Conservation (phyloP, 306 rosid genomes). For the Cucurbita moschata region DNA sequence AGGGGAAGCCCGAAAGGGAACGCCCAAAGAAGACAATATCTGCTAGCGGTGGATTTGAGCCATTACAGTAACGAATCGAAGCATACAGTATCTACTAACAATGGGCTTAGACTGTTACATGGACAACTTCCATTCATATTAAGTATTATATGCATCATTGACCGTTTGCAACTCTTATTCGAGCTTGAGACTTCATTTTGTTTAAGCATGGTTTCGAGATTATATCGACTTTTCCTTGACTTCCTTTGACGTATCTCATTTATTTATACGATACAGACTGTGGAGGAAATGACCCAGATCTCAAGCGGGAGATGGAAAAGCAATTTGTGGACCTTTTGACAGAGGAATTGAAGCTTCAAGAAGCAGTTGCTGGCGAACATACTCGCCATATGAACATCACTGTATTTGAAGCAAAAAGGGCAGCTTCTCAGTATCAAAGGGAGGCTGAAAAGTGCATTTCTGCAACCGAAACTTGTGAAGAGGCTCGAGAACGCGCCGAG, state of each 20-base stretch:
- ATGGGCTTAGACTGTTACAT: not conserved
- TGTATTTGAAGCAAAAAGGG: conserved; percentile 68
- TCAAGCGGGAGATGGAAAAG: conserved; percentile 93
- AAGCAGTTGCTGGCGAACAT: conserved; percentile 59
- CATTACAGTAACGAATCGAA: too few relatives aligned
- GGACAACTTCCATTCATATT: not conserved
- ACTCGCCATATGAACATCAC: conserved; percentile 72
- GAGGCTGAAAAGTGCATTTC: conserved; percentile 91
- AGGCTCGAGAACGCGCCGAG: conserved; percentile 66
- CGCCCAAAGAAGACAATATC: too few relatives aligned
- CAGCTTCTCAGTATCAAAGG: conserved; percentile 83
- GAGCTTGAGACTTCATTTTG: not conserved
- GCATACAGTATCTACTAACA: too few relatives aligned
- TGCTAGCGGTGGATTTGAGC: too few relatives aligned
- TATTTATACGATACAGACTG: conserved; percentile 45
- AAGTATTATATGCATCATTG: not conserved
- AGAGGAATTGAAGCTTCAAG: conserved; percentile 84
- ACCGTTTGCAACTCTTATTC: not conserved
- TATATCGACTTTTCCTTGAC: not conserved
- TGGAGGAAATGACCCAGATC: conserved; percentile 75
- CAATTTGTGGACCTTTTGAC: conserved; percentile 83
- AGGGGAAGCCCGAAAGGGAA: too few relatives aligned
- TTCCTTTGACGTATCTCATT: not conserved
- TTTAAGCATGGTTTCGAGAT: not conserved
- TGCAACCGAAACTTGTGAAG: conserved; percentile 93